Evolutionary conservation across 2,329 filamentous ascomycete genomes (phyloP).

Genomic region (Conoideocrella luteorostrata): DNA sequence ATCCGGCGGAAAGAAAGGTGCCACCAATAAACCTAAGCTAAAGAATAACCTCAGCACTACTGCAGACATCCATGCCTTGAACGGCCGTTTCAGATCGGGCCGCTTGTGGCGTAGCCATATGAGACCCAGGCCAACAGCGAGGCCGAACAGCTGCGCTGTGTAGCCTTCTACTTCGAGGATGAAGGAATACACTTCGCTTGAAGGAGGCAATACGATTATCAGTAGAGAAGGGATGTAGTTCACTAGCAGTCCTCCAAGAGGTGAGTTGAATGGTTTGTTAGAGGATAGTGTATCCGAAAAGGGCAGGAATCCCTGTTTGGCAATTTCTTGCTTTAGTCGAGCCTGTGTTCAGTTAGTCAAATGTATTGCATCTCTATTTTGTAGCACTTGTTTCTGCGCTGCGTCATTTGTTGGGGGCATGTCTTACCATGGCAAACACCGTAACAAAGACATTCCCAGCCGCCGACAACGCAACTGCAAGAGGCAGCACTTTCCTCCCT

Average conservation of each 20-base stretch:
- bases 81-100: slow-evolving; percentile 56
- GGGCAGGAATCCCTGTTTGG: slow-evolving; percentile 63
- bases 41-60: slow-evolving; percentile 49
- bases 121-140: slow-evolving; percentile 52
- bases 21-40: slow-evolving; percentile 47
- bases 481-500: slow-evolving; percentile 51
- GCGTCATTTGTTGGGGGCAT: too few species aligned
- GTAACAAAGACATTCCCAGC: slow-evolving; percentile 69
- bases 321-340: slow-evolving; percentile 66
- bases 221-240: slow-evolving; percentile 63
- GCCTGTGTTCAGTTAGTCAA: slow-evolving; percentile 36
- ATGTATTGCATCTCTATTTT: too few species aligned
- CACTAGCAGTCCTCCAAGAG: slow-evolving; percentile 60
- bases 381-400: too few species aligned
- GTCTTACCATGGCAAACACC: slow-evolving; percentile 56
- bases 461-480: slow-evolving; percentile 61
- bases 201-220: slow-evolving; percentile 59
- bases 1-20: slow-evolving; percentile 56
- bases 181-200: slow-evolving; percentile 62
- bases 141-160: slow-evolving; percentile 52
- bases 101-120: slow-evolving; percentile 53
- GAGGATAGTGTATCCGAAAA: slow-evolving; percentile 55
- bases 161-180: slow-evolving; percentile 69
- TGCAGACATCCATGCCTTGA: slow-evolving; percentile 57
- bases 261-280: slow-evolving; percentile 59